A percentile compares a stretch with the other conserved stretches of the same genome.
Conservation (phyloP, 192 early-diverging fungal genomes). For the Entomortierella lignicola region DNA sequence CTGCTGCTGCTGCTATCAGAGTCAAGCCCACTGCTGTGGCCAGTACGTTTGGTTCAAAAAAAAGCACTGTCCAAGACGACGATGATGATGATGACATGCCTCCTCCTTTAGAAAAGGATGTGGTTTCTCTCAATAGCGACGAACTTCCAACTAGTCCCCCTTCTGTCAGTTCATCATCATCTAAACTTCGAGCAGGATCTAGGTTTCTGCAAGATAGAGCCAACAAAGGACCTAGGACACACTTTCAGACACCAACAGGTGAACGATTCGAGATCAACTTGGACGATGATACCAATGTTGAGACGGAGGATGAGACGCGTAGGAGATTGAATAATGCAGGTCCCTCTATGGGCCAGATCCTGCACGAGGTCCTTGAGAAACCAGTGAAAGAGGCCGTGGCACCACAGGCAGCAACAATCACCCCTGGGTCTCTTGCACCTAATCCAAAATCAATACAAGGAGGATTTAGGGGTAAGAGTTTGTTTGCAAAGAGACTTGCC, state of each 20-base stretch:
- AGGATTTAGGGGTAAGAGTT: slow-evolving; percentile 37
- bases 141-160: slow-evolving; percentile 11
- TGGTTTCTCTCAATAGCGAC: slow-evolving; percentile 23
- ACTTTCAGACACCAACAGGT: slow-evolving; percentile 27
- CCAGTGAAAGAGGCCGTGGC: slow-evolving; percentile 36
- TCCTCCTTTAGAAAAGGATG: slow-evolving; percentile 39
- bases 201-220: slow-evolving; percentile 44
- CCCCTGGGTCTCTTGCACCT: slow-evolving; percentile 21
- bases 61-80: slow-evolving; percentile 13
- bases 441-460: slow-evolving; percentile 7
- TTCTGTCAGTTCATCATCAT: slow-evolving; percentile 6
- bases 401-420: slow-evolving; percentile 25
- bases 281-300: slow-evolving; percentile 19
- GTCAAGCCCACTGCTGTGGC: slow-evolving; percentile 36
- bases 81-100: slow-evolving; percentile 36
- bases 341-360: slow-evolving; percentile 43
- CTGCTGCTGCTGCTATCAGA: slow-evolving; percentile 57
- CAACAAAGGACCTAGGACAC: slow-evolving; percentile 45
- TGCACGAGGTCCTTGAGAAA: slow-evolving; percentile 49
- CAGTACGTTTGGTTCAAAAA: slow-evolving; percentile 6
- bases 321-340: slow-evolving; percentile 20
- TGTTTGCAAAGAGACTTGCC: slow-evolving; percentile 43
- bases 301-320: slow-evolving; percentile 47
- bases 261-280: slow-evolving; percentile 44
- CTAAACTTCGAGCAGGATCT: slow-evolving; percentile 24